Percentiles rank a stretch among this genome's conserved stretches.
phyloP scores from a whole-genome alignment of 306 rosid genomes.

The Potentilla sterilis region DNA sequence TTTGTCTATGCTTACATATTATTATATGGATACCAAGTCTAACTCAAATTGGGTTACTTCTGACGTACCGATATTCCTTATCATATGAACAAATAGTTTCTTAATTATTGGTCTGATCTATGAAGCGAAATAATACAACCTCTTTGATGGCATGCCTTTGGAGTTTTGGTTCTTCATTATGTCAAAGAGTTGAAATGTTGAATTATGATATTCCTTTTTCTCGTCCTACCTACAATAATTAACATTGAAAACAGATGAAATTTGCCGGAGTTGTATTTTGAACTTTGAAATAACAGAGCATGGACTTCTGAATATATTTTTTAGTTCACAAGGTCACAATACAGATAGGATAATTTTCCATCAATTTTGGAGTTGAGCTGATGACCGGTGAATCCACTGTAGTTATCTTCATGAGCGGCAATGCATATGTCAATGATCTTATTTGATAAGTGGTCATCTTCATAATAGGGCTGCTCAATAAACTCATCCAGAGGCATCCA shows the following conservation, averaged over 20 bases:
- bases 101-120: too few relatives aligned
- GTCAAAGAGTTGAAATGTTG: constrained; percentile 5
- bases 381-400: constrained; percentile 32
- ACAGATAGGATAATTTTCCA: constrained; percentile 24
- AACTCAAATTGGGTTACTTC: too few relatives aligned
- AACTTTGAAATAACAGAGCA: neutral
- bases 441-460: constrained; percentile 37
- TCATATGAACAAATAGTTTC: too few relatives aligned
- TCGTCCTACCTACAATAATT: neutral
- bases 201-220: neutral
- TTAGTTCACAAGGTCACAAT: constrained; percentile 2
- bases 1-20: too few relatives aligned
- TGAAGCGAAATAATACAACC: too few relatives aligned
- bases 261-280: neutral
- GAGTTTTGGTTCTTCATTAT: neutral
- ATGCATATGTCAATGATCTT: constrained; percentile 30
- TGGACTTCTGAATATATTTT: neutral
- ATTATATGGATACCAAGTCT: too few relatives aligned
- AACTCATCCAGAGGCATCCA: constrained; percentile 40
- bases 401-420: constrained; percentile 27
- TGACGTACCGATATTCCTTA: too few relatives aligned
- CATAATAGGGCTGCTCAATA: constrained; percentile 22
- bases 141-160: neutral
- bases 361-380: constrained; percentile 35
- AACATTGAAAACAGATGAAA: neutral